phyloP scores from a whole-genome alignment of 495 filamentous ascomycete species.

The Aspergillus baeticus region DNA sequence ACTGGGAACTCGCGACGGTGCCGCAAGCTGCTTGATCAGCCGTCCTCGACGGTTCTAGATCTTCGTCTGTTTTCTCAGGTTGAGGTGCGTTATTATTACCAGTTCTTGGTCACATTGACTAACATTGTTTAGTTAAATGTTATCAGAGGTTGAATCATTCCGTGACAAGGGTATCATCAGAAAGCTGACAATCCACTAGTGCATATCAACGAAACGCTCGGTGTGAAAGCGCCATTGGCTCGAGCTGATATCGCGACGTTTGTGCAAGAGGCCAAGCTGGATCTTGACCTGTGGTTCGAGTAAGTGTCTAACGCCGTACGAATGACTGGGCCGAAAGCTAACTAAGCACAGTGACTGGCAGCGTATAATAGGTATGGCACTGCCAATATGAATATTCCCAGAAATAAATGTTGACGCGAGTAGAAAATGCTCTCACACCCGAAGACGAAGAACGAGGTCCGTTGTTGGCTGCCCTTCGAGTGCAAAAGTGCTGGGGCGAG shows the following conservation, averaged over 20 bases:
- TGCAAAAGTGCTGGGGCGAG: constrained; percentile 49
- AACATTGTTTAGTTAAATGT: constrained; percentile 34
- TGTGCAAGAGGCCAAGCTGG: constrained; percentile 44
- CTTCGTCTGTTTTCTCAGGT: constrained; percentile 52
- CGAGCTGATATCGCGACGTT: constrained; percentile 35
- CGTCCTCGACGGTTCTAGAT: constrained; percentile 42
- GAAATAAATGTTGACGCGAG: neutral
- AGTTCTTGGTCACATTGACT: neutral
- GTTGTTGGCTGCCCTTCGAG: constrained; percentile 36
- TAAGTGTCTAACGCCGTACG: constrained; percentile 15
- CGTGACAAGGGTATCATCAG: neutral
- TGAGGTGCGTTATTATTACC: constrained; percentile 31
- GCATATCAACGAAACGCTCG: constrained; percentile 35
- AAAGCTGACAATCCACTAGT: constrained; percentile 18
- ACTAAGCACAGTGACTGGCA: constrained; percentile 39
- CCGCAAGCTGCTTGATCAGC: constrained; percentile 43
- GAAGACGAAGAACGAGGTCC: constrained; percentile 34
- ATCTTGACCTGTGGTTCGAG: constrained; percentile 49
- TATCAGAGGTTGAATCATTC: constrained; percentile 31
- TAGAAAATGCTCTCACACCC: constrained; percentile 24
- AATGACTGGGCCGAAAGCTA: neutral
- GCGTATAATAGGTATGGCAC: constrained; percentile 37
- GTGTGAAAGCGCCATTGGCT: constrained; percentile 17
- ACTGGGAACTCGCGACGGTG: constrained; percentile 40
- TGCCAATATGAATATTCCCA: neutral